Evolutionary conservation across 2,329 filamentous ascomycete genomes (phyloP).

Genomic region (Nemania diffusa): DNA sequence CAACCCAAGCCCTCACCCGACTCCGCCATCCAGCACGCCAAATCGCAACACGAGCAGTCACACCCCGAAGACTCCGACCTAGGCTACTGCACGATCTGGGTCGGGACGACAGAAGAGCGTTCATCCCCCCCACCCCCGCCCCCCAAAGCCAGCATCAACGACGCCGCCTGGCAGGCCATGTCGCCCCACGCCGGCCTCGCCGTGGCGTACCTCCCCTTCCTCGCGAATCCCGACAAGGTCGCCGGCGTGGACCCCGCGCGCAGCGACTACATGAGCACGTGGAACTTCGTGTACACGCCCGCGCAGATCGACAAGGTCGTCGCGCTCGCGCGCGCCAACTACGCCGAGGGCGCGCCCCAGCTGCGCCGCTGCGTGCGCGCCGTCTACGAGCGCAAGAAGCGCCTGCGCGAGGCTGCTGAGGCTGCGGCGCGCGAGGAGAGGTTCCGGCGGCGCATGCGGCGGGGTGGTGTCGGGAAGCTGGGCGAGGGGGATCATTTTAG

Average conservation of each 20-base stretch:
- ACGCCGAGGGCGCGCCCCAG: constrained; percentile 80
- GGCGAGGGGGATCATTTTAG: constrained; percentile 75
- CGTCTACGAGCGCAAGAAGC: constrained; percentile 93
- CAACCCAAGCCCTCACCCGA: constrained; percentile 23
- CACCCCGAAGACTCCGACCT: constrained; percentile 69
- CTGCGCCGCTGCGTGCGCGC: constrained; percentile 82
- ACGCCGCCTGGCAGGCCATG: constrained; percentile 74
- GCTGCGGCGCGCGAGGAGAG: constrained; percentile 52
- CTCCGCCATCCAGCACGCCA: constrained; percentile 43
- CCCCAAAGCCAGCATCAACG: constrained; percentile 67
- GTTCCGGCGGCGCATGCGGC: constrained; percentile 59
- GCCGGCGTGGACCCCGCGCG: constrained; percentile 83
- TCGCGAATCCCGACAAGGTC: constrained; percentile 79
- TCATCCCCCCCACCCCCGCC: constrained; percentile 63
- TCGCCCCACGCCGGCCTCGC: constrained; percentile 84
- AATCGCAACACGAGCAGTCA: constrained; percentile 55
- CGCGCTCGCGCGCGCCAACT: constrained; percentile 85
- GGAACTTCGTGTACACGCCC: constrained; percentile 97
- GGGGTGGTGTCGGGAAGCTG: constrained; percentile 65
- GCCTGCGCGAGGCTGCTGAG: constrained; percentile 67
- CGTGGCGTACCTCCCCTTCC: constrained; percentile 89
- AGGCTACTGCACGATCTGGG: constrained; percentile 94
- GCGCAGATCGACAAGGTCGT: constrained; percentile 90
- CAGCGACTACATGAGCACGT: constrained; percentile 90
- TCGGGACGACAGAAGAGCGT: constrained; percentile 83